Conservation (phyloP, 2,329 filamentous ascomycete genomes). For the Paradendryphiella salina region DNA sequence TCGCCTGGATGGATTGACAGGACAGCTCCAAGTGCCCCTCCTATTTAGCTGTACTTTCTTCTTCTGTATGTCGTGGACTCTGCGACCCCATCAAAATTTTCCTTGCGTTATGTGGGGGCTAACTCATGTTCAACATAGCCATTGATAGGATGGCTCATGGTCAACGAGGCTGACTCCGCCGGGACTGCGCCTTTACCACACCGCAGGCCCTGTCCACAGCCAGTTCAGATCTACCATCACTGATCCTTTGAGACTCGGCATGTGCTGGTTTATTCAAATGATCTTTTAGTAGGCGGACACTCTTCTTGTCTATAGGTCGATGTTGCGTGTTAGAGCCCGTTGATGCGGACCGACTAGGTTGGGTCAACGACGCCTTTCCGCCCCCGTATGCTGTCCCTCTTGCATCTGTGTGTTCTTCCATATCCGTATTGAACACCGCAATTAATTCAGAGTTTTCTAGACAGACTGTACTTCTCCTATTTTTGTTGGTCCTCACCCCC, state of each 20-base stretch:
- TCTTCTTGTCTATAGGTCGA: conserved; percentile 9
- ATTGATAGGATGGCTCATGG: conserved; percentile 10
- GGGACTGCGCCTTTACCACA: conserved; percentile 2
- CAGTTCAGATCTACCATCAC: conserved; percentile 3
- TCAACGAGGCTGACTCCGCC: conserved; percentile 4
- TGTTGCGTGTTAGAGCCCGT: conserved; percentile 6
- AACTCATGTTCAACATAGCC: conserved; percentile 10
- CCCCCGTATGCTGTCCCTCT: conserved; percentile 21
- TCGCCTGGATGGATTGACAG: conserved; percentile 17
- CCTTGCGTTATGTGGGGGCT: conserved; percentile 3
- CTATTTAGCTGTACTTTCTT: conserved; percentile 1
- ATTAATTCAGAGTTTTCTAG: conserved; percentile 6
- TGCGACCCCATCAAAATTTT: conserved; percentile 1
- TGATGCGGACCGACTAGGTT: conserved; percentile 10
- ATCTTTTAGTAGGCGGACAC: conserved; percentile 5
- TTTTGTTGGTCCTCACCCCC: background rate
- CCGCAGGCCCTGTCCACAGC: background rate
- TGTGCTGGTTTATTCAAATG: conserved; percentile 6
- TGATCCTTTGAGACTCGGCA: conserved; percentile 2
- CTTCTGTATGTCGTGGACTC: conserved; percentile 2
- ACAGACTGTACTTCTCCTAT: conserved; percentile 11
- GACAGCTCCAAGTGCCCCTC: conserved; percentile 7
- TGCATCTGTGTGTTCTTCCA: conserved; percentile 12
- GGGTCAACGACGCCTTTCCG: conserved; percentile 13
- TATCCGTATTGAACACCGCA: conserved; percentile 8